These are phyloP conservation scores for Backusella mclennaniae DNA, from an alignment of 192 early-diverging fungal species.

Conservation along the genomic window DNA sequence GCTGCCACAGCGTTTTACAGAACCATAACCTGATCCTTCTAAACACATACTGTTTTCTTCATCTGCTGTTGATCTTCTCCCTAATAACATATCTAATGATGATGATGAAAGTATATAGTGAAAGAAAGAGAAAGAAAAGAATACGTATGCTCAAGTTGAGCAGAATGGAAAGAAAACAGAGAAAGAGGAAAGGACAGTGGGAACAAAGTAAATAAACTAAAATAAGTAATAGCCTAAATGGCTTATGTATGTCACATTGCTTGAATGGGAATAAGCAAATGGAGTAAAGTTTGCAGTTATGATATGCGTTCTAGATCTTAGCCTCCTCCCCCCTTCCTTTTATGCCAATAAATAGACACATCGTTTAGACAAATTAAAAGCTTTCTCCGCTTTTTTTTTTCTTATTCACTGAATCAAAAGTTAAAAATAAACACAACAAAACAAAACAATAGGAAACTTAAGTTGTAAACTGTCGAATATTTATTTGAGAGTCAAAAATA, in stretches of 20 bases:
- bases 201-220: slow-evolving; percentile 7
- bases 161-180: not conserved
- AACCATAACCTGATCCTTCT: not conserved
- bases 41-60: not conserved
- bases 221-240: not conserved
- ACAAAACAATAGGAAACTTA: not conserved
- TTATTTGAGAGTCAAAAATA: slow-evolving; percentile 20
- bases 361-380: not conserved
- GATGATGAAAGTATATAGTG: not conserved
- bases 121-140: not conserved
- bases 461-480: slow-evolving; percentile 31
- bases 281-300: not conserved
- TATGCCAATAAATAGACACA: not conserved
- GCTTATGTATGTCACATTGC: slow-evolving; percentile 1
- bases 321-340: not conserved
- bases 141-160: not conserved
- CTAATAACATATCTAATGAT: not conserved
- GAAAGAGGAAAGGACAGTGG: not conserved
- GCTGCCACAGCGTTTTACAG: not conserved
- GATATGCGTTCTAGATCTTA: not conserved
- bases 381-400: not conserved
- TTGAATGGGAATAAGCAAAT: not conserved
- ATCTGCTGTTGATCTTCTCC: not conserved
- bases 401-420: not conserved
- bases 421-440: not conserved